Conservation (phyloP, 139 green algal genomes). For the Chlorella sorokiniana region DNA sequence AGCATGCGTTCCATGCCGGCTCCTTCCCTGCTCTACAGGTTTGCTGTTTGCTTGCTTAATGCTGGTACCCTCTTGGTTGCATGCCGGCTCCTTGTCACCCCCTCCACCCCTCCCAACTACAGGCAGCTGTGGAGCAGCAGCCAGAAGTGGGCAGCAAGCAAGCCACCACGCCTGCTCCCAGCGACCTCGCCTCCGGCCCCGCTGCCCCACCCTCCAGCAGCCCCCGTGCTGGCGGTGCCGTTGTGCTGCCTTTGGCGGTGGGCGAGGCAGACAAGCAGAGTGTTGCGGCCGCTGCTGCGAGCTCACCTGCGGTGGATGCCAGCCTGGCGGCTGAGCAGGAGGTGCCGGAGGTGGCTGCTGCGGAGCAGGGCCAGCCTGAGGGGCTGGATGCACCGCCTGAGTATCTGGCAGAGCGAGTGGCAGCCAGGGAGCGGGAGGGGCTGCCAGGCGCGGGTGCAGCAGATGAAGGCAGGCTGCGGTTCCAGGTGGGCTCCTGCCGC, state of each 20-base stretch:
- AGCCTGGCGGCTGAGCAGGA: constrained; percentile 26
- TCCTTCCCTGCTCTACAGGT: no score
- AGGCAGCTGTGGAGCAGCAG: constrained; percentile 11
- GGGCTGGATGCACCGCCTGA: neutral
- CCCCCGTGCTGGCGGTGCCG: neutral
- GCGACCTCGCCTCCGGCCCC: neutral
- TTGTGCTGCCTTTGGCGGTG: constrained; percentile 1
- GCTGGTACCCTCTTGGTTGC: neutral
- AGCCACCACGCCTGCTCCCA: neutral
- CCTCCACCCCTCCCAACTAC: neutral
- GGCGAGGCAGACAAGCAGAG: neutral
- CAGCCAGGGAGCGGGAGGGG: neutral
- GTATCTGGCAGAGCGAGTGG: constrained; percentile 8
- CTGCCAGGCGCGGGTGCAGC: neutral
- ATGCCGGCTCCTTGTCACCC: neutral
- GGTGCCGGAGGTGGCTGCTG: neutral
- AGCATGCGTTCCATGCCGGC: no score
- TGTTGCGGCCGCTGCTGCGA: neutral
- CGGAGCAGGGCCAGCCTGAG: constrained; percentile 25
- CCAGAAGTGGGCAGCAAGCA: constrained; percentile 1
- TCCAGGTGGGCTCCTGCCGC: neutral
- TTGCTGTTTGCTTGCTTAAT: neutral
- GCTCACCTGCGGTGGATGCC: neutral
- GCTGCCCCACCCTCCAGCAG: neutral
- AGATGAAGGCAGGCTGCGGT: neutral